Percentiles rank a stretch among this genome's conserved stretches.
Evolutionary conservation across 495 filamentous ascomycete genomes (phyloP).

Genomic region (Usnea hakonensis): DNA sequence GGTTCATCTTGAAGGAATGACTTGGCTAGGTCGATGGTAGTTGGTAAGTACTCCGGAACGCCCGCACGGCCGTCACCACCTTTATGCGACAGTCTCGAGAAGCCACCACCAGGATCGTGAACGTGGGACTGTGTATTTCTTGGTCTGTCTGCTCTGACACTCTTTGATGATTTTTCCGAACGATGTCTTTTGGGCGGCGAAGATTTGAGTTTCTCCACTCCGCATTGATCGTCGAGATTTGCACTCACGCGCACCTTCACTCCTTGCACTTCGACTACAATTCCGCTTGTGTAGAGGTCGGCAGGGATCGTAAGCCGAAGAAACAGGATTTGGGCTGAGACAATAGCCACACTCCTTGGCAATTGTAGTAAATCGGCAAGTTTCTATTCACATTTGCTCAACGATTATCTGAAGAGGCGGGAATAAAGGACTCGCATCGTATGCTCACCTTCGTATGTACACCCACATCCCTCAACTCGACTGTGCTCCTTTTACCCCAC

Average conservation of each 20-base stretch:
- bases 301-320: slow-evolving; percentile 73
- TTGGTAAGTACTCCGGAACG: slow-evolving; percentile 52
- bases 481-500: slow-evolving; percentile 63
- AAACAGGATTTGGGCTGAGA: slow-evolving; percentile 58
- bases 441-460: slow-evolving; percentile 60
- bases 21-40: slow-evolving; percentile 74
- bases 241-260: slow-evolving; percentile 51
- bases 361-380: slow-evolving; percentile 64
- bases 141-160: slow-evolving; percentile 12
- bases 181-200: not conserved
- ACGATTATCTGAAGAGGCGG: slow-evolving; percentile 3
- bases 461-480: slow-evolving; percentile 76
- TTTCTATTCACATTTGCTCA: slow-evolving; percentile 48
- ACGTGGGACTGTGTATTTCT: slow-evolving; percentile 14
- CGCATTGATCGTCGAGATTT: slow-evolving; percentile 3
- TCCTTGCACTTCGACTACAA: slow-evolving; percentile 68
- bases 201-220: not conserved
- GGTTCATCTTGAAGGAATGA: slow-evolving; percentile 83
- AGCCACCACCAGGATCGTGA: slow-evolving; percentile 20
- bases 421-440: not conserved
- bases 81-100: slow-evolving; percentile 6
- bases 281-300: slow-evolving; percentile 71
- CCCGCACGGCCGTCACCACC: slow-evolving; percentile 12
- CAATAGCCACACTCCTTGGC: slow-evolving; percentile 57
- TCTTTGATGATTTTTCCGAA: not conserved